Base-by-base conservation (phyloP, 2,329 filamentous ascomycete genomes). In the Monilinia aucupariae region DNA sequence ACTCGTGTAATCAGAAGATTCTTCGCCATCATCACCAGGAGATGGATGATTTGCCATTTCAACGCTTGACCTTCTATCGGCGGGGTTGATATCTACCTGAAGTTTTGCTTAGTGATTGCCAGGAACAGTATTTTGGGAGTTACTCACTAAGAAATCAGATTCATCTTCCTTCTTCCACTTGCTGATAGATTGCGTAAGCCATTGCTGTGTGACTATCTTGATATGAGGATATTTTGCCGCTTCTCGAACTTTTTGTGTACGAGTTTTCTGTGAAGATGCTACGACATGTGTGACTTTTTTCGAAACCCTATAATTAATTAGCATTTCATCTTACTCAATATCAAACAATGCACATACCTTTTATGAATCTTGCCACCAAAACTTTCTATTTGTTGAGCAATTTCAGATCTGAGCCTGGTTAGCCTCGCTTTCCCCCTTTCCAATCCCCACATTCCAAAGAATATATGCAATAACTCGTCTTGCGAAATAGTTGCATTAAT, bases 171-270 rank as follows among this genome's bases (percentile, higher is more conserved):
- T 87, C 66, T 83, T 81, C 94, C 94, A 99, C 74, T 89, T 88
- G 32, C 86, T 88, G 67, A 97, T 85, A 62, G 88, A 96, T 68
- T 92, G 89, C 39, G 87, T 82, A 37, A 99, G 85, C 94, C 94
- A 99, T 70, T 91, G 86, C 60, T 92, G 89, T 69, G 88, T 92
- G 54, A 99, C 94, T 64, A 99, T 96, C 74, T 92, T 92, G 75
- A 97, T 90, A 59, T 85, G 85, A 0, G 88, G 81, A 62, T 91
- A 89, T 67, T 87, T 85, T 17, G 90, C 87, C 0, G 94, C 94
- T 75, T 92, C 88, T 54, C 90, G 88, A 50, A 97, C 91, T 76
- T 99, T 99, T 60, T 91, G 88, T 0, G 94, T 97, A 27, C 92
- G 86, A 39, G 89, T 89, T 30, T 88, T 81, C 20, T 84, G 81